phyloP scores from a whole-genome alignment of 2,329 filamentous ascomycete species.

The Colletotrichum chlorophyti region DNA sequence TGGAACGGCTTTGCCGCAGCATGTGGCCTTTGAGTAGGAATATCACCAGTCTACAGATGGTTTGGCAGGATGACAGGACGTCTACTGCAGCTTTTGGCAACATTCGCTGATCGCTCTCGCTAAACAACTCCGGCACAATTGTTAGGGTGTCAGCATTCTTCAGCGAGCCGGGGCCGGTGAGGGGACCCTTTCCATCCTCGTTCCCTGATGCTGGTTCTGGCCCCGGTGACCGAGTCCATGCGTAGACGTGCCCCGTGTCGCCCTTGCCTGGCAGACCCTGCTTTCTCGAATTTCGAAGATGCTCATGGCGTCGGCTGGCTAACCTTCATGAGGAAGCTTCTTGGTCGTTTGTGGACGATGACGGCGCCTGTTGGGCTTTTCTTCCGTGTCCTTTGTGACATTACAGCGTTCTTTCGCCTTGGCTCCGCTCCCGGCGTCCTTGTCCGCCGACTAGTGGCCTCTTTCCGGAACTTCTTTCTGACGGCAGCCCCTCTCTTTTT shows the following conservation, averaged over 20 bases:
- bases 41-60: no score
- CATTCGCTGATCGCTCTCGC: no score
- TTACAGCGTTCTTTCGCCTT: neutral
- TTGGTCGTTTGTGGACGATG: neutral
- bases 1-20: no score
- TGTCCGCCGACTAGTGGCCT: neutral
- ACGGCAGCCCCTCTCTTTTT: neutral
- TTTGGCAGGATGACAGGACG: no score
- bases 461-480: neutral
- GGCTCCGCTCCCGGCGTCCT: conserved; percentile 14
- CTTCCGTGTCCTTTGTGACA: conserved; percentile 6
- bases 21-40: no score
- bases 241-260: neutral
- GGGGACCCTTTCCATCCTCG: conserved; percentile 1
- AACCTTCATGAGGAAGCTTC: conserved; percentile 6
- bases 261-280: neutral
- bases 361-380: neutral
- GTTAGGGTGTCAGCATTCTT: conserved; percentile 25
- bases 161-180: conserved; percentile 1
- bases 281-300: conserved; percentile 13
- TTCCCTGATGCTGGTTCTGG: neutral
- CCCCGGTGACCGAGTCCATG: conserved; percentile 6
- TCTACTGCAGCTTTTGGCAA: neutral
- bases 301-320: neutral
- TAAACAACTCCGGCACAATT: no score